A percentile compares a stretch with the other conserved stretches of the same genome.
Conservation (phyloP, 805 yeast species). For the Zygosaccharomyces gambellarensis region DNA sequence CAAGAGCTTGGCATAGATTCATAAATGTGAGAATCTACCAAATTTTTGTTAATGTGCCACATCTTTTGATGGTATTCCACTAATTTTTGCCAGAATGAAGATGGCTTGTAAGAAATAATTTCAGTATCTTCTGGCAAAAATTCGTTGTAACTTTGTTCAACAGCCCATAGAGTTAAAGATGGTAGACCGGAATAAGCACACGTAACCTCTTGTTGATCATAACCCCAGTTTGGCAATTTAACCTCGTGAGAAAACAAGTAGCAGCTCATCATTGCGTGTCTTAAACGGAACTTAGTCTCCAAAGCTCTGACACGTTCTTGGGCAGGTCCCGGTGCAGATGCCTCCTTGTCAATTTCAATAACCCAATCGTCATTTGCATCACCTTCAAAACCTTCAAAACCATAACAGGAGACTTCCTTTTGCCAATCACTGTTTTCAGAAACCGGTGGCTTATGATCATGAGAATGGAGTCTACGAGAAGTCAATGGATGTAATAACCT, state of each 20-base stretch:
- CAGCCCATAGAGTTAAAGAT: constrained; percentile 61
- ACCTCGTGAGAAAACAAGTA: constrained; percentile 70
- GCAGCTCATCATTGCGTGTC: constrained; percentile 77
- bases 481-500: constrained; percentile 58
- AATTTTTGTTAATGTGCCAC: constrained; percentile 73
- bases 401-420: constrained; percentile 75
- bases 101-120: constrained; percentile 48
- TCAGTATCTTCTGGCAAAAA: constrained; percentile 42
- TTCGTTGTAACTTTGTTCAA: constrained; percentile 61
- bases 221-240: constrained; percentile 79
- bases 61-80: constrained; percentile 62
- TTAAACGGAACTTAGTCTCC: constrained; percentile 64
- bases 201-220: constrained; percentile 79
- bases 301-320: constrained; percentile 56
- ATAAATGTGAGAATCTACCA: constrained; percentile 64
- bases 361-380: constrained; percentile 81
- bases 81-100: constrained; percentile 55
- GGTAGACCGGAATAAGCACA: constrained; percentile 67
- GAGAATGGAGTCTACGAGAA: constrained; percentile 70
- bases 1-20: constrained; percentile 69
- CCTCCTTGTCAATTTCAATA: constrained; percentile 60
- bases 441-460: constrained; percentile 76
- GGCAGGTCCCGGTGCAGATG: constrained; percentile 48
- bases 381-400: constrained; percentile 70
- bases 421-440: constrained; percentile 70